Evolutionary conservation across 106 monocot genomes (phyloP), one percentile per base, ranked within the genome.

Genomic region (Allium sativum): DNA sequence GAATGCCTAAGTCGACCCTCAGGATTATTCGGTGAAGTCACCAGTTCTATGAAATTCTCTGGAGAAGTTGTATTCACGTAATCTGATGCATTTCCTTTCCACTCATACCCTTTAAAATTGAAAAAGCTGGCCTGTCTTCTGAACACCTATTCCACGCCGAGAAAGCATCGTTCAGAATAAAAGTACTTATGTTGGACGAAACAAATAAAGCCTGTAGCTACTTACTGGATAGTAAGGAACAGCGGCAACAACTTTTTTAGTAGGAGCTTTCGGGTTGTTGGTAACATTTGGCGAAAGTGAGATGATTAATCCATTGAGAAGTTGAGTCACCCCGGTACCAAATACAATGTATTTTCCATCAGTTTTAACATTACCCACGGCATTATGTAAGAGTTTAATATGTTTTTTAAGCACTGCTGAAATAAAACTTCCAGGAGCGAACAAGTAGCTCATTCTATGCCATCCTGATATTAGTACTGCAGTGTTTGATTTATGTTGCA

Each of bases 11-110:
- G 45, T 7, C 12, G 40, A 6, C 72, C 68, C 40, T 93, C 87
- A 0, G 87, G 92, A 52, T 93, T 87, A 68, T 88, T 87, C 0
- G 92, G 92, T 4, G 87, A 83, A 6, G 92, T 92, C 14, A 92
- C 92, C 40, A 92, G 84, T 56, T 92, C 92, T 18, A 92, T 79
- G 72, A 87, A 73, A 10, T 62, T 44, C 12, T 21, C 43, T 1
- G 7, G 21, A 42, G 54, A 21, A 3, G 73, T 21, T 7, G 63
- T 13, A 43, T 83, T 83, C 4, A 7, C n/a, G 79, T 73, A 77
- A 5, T 66, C 54, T 1, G 84, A 62, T 0, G 87, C 68, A 10
- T 41, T 44, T 53, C 88, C 92, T 44, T 62, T 52, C 92, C 92
- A 88, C 17, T 64, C 61, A 44, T 79, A 76, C 57, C 56, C 65